Conservation (phyloP, 2,329 filamentous ascomycete species). For the Arthroderma sp. region DNA sequence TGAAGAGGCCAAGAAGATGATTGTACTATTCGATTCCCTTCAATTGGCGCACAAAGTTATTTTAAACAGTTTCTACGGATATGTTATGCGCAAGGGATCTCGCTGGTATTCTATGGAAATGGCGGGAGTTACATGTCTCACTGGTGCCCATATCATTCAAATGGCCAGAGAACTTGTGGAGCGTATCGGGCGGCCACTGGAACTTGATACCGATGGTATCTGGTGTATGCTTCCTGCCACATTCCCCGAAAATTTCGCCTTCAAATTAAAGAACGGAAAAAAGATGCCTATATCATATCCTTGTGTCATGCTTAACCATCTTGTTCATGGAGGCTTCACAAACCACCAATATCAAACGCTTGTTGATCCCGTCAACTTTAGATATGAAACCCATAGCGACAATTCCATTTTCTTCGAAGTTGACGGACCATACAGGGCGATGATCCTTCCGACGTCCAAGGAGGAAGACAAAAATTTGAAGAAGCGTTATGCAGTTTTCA, state of each 20-base stretch:
- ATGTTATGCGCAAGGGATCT: constrained; percentile 98
- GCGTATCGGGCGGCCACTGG: constrained; percentile 77
- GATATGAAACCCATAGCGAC: constrained; percentile 93
- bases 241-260: constrained; percentile 91
- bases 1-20: constrained; percentile 97
- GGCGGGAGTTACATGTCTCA: constrained; percentile 95
- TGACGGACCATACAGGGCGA: constrained; percentile 91
- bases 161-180: constrained; percentile 89
- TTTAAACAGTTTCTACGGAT: constrained; percentile 96
- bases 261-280: constrained; percentile 91
- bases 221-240: constrained; percentile 98
- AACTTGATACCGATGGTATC: constrained; percentile 96
- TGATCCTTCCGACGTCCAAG: constrained; percentile 94
- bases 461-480: constrained; percentile 99
- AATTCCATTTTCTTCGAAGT: constrained; percentile 99
- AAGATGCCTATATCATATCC: constrained; percentile 95
- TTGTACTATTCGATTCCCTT: constrained; percentile 84
- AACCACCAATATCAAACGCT: constrained; percentile 96
- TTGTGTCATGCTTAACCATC: constrained; percentile 96
- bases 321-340: constrained; percentile 87
- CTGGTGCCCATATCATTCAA: constrained; percentile 91
- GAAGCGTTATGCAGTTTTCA: constrained; percentile 98
- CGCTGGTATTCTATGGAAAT: constrained; percentile 99
- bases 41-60: constrained; percentile 98
- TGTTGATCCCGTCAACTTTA: constrained; percentile 62